A percentile compares a stretch with the other conserved stretches of the same genome.
These are phyloP conservation scores for Lactarius hengduanensis DNA, from an alignment of 768 basidiomycete species.

Conservation along the genomic window DNA sequence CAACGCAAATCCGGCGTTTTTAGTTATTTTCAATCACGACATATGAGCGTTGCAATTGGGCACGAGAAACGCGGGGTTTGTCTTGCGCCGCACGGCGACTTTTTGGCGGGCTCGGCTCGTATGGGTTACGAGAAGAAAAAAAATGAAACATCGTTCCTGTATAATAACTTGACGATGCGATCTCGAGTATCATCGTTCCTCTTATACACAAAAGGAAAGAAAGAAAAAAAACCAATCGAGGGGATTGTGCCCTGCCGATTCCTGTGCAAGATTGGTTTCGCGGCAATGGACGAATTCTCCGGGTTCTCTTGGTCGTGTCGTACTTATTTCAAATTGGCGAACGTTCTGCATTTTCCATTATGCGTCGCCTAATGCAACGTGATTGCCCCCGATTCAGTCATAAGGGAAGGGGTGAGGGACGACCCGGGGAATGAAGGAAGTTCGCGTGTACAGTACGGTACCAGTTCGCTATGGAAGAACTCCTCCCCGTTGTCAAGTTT, in stretches of 20 bases:
- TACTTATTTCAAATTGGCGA: background rate
- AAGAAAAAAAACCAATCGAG: background rate
- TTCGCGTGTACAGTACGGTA: background rate
- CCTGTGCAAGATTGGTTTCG: background rate
- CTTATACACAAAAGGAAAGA: background rate
- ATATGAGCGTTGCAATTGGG: background rate
- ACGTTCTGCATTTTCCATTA: constrained; percentile 6
- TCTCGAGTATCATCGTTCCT: background rate
- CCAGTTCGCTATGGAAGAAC: constrained; percentile 2
- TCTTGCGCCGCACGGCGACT: background rate
- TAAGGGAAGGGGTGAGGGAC: too few species aligned
- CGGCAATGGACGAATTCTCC: background rate
- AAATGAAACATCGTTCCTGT: background rate
- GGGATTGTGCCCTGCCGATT: constrained; percentile 1
- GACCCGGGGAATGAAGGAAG: background rate
- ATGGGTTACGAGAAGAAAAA: background rate
- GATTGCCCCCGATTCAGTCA: background rate
- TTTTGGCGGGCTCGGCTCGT: constrained; percentile 1
- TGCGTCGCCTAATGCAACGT: background rate
- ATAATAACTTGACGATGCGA: background rate
- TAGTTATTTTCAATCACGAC: background rate
- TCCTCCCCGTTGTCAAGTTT: constrained; percentile 13
- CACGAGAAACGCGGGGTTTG: background rate
- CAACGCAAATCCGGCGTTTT: background rate
- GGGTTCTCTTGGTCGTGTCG: background rate